phyloP scores from a whole-genome alignment of 2,329 filamentous ascomycete species.

The Chrysoporthe cubensis region DNA sequence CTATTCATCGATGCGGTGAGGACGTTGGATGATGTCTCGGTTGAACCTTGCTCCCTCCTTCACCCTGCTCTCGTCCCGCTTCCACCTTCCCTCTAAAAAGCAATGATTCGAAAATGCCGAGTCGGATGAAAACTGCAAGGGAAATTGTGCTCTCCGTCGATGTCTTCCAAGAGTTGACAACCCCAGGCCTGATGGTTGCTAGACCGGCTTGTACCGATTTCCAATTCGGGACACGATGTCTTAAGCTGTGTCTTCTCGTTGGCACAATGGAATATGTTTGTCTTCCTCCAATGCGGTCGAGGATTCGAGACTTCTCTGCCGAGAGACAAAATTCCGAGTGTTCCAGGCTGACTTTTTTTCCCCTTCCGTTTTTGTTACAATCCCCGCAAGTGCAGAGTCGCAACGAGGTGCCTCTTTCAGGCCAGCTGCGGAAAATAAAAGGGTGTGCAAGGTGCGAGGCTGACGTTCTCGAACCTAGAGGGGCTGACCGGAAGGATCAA shows the following conservation, averaged over 20 bases:
- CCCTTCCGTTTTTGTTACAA: background rate
- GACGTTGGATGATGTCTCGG: constrained; percentile 7
- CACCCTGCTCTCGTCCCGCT: constrained; percentile 17
- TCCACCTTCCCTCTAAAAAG: constrained; percentile 17
- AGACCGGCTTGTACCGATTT: constrained; percentile 8
- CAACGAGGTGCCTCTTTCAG: background rate
- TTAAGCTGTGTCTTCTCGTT: background rate
- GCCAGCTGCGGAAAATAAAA: constrained; percentile 6
- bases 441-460: constrained; percentile 3
- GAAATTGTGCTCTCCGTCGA: constrained; percentile 13
- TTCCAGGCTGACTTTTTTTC: background rate
- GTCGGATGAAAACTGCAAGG: constrained; percentile 14
- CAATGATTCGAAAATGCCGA: constrained; percentile 10
- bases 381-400: constrained; percentile 1
- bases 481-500: constrained; percentile 21
- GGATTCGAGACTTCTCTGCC: background rate
- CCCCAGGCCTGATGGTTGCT: constrained; percentile 10
- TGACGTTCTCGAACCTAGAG: constrained; percentile 9
- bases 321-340: background rate
- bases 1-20: constrained; percentile 38
- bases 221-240: background rate
- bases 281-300: background rate
- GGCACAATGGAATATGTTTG: background rate
- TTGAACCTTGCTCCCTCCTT: constrained; percentile 9
- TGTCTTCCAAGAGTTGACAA: constrained; percentile 4